These are phyloP conservation scores for Colletotrichum sp. DNA, from an alignment of 2,329 filamentous ascomycete genomes.

Conservation along the genomic window DNA sequence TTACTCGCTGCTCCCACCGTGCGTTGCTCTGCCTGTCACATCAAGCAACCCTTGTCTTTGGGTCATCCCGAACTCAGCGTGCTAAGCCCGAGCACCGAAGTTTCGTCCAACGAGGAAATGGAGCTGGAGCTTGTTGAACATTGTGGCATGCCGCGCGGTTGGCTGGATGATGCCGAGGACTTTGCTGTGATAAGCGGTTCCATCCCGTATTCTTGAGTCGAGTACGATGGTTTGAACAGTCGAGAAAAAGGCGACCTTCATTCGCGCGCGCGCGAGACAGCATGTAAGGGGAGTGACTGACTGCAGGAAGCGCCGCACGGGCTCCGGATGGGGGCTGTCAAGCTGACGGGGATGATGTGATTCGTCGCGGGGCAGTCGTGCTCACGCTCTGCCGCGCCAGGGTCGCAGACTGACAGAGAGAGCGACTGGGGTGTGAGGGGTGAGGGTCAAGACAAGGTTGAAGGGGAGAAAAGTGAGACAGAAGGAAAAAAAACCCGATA, in stretches of 20 bases:
- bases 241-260: not conserved
- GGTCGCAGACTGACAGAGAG: conserved; percentile 10
- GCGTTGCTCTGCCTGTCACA: not conserved
- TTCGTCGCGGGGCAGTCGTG: not conserved
- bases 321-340: conserved; percentile 7
- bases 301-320: conserved; percentile 9
- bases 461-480: not conserved
- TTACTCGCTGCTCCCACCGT: not conserved
- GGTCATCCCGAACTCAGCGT: not conserved
- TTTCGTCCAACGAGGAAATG: not conserved
- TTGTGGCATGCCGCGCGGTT: not conserved
- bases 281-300: not conserved
- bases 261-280: not conserved
- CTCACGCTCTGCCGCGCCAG: conserved; percentile 1
- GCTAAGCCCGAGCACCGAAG: conserved; percentile 4
- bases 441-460: not conserved
- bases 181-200: not conserved
- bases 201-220: not conserved
- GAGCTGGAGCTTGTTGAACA: not conserved
- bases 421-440: not conserved
- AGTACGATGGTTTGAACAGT: not conserved
- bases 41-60: conserved; percentile 3
- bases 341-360: not conserved
- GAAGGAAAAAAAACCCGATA: not conserved
- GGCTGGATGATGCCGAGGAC: not conserved